phyloP scores from a whole-genome alignment of 371 early-diverging fungal genomes.

The Mortierella sp. region DNA sequence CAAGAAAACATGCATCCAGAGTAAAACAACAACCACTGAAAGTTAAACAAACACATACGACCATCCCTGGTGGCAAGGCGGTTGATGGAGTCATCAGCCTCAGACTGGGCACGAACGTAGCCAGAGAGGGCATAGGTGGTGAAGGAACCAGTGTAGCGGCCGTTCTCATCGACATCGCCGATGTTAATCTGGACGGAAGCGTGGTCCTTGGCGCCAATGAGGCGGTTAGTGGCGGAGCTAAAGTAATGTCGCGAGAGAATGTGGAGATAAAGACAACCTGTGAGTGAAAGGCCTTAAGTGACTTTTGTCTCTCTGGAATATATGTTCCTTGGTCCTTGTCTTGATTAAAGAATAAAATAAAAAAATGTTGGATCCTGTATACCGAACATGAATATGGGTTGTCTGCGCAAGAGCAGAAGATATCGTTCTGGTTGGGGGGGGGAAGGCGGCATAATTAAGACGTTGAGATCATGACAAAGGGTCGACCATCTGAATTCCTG shows the following conservation, averaged over 20 bases:
- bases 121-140: constrained; percentile 95
- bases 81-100: constrained; percentile 98
- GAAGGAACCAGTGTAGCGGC: constrained; percentile 82
- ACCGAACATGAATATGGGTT: too few species aligned
- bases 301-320: too few species aligned
- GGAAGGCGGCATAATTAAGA: too few species aligned
- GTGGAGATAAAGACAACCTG: neutral
- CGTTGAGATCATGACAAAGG: too few species aligned
- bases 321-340: too few species aligned
- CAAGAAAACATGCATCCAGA: neutral
- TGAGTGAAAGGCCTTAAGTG: neutral
- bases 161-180: constrained; percentile 93
- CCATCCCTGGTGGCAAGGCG: constrained; percentile 95
- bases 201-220: constrained; percentile 97
- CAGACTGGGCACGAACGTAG: constrained; percentile 90
- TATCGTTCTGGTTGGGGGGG: too few species aligned
- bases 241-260: neutral
- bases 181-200: constrained; percentile 98
- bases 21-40: too few species aligned
- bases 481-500: neutral
- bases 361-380: too few species aligned
- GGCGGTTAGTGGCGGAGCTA: constrained; percentile 90
- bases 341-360: too few species aligned
- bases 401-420: too few species aligned
- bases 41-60: constrained; percentile 28